Percentiles rank a stretch among this genome's conserved stretches.
Evolutionary conservation across 1,139 yeast species (phyloP).

Genomic region (Pichia sp.): DNA sequence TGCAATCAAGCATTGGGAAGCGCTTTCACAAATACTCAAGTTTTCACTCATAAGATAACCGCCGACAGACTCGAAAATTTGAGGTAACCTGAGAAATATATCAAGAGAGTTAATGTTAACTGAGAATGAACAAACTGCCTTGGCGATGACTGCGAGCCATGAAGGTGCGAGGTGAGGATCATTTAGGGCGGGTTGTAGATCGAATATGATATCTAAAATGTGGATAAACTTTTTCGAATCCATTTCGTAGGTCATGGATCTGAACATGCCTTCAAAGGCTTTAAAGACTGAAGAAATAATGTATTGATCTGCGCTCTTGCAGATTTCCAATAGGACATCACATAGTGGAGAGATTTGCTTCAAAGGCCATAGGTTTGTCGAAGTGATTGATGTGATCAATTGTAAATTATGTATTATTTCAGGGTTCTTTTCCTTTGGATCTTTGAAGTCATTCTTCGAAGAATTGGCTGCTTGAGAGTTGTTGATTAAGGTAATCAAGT

Average conservation of each 20-base stretch:
- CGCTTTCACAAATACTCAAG: conserved; percentile 65
- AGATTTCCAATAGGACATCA: conserved; percentile 67
- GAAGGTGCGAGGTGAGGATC: conserved; percentile 87
- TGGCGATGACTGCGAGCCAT: conserved; percentile 93
- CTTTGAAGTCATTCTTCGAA: not conserved
- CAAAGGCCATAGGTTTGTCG: conserved; percentile 80
- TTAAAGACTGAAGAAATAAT: conserved; percentile 76
- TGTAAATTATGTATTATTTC: conserved; percentile 74
- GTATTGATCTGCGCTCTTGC: conserved; percentile 80
- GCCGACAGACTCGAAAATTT: conserved; percentile 53
- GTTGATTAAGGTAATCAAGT: conserved; percentile 46
- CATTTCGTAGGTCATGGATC: conserved; percentile 61
- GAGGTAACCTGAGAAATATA: conserved; percentile 55
- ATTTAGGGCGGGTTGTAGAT: conserved; percentile 73
- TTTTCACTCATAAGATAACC: conserved; percentile 65
- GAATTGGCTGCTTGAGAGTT: conserved; percentile 28
- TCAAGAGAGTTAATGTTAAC: conserved; percentile 49
- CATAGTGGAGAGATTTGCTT: conserved; percentile 67
- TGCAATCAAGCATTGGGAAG: conserved; percentile 84
- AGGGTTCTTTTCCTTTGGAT: conserved; percentile 39
- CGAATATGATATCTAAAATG: conserved; percentile 68
- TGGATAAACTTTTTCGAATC: conserved; percentile 59
- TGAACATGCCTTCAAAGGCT: conserved; percentile 82
- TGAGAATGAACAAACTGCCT: conserved; percentile 71
- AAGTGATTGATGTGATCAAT: conserved; percentile 62